Conservation (phyloP, 495 filamentous ascomycete genomes). For the Cladorrhinum samala region DNA sequence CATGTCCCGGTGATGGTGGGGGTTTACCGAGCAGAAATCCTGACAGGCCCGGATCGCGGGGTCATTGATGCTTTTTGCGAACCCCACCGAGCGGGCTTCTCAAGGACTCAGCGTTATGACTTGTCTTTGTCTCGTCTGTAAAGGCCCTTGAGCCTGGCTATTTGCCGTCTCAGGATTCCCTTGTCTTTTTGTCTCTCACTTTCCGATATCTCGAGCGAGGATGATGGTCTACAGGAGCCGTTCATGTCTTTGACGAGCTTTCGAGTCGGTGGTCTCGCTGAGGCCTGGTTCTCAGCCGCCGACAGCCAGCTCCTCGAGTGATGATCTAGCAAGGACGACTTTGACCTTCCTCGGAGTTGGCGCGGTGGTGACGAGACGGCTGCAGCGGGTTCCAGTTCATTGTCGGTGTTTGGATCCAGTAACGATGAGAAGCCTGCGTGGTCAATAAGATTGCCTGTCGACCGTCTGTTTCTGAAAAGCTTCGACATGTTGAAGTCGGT, state of each 20-base stretch:
- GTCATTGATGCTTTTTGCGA: too few relatives aligned
- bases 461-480: constrained; percentile 12
- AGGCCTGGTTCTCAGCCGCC: constrained; percentile 17
- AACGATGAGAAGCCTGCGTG: constrained; percentile 23
- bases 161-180: constrained; percentile 20
- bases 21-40: background rate
- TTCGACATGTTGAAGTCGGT: constrained; percentile 16
- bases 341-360: constrained; percentile 1
- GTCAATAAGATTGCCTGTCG: constrained; percentile 5
- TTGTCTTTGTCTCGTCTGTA: constrained; percentile 20
- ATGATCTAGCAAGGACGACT: constrained; percentile 1
- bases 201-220: constrained; percentile 23
- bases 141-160: constrained; percentile 21
- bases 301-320: constrained; percentile 19
- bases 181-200: constrained; percentile 23
- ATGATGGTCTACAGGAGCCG: constrained; percentile 20
- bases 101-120: background rate
- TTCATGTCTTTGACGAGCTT: constrained; percentile 28
- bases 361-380: background rate
- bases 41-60: background rate
- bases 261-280: constrained; percentile 21
- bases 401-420: constrained; percentile 16
- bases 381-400: background rate
- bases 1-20: background rate
- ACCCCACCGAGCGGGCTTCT: too few relatives aligned